Percentiles rank a stretch among this genome's conserved stretches.
Evolutionary conservation across 1,284 basidiomycete genomes (phyloP).

Genomic region (Phellinidium pouzarii): DNA sequence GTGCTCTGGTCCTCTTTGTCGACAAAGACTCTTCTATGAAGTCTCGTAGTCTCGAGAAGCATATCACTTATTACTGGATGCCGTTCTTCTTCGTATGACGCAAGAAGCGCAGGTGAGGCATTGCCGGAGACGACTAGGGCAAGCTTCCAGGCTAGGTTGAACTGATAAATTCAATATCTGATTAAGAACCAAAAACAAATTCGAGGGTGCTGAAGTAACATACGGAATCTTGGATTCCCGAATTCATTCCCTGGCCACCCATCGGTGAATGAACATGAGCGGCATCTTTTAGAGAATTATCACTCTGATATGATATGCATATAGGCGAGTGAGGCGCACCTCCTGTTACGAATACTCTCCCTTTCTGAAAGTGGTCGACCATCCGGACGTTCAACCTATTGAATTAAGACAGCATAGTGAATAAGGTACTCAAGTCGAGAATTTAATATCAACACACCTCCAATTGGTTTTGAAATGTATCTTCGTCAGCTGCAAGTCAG

Average conservation of each 20-base stretch:
- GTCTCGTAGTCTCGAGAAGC: constrained; percentile 20
- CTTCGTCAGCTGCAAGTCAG: neutral
- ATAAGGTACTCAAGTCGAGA: neutral
- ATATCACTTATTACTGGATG: constrained; percentile 35
- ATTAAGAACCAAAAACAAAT: no score
- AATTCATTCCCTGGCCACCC: constrained; percentile 41
- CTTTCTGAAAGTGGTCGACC: constrained; percentile 30
- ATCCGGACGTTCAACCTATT: constrained; percentile 33
- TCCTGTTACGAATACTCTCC: constrained; percentile 32
- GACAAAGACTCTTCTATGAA: neutral
- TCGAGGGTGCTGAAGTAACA: constrained; percentile 11
- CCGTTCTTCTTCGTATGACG: constrained; percentile 32
- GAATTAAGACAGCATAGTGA: neutral
- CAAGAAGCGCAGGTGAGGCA: constrained; percentile 28
- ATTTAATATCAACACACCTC: neutral
- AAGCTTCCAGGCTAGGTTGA: constrained; percentile 39
- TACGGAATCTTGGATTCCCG: constrained; percentile 35
- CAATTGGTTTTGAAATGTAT: neutral
- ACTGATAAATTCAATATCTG: constrained; percentile 21
- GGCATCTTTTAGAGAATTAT: constrained; percentile 28
- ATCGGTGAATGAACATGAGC: constrained; percentile 38
- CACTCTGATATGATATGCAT: neutral
- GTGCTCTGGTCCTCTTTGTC: neutral
- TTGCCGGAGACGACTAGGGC: constrained; percentile 31
- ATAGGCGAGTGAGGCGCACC: constrained; percentile 22